These are phyloP conservation scores for Rutidosis leptorrhynchoides DNA, from an alignment of 129 eudicot species.

Conservation along the genomic window DNA sequence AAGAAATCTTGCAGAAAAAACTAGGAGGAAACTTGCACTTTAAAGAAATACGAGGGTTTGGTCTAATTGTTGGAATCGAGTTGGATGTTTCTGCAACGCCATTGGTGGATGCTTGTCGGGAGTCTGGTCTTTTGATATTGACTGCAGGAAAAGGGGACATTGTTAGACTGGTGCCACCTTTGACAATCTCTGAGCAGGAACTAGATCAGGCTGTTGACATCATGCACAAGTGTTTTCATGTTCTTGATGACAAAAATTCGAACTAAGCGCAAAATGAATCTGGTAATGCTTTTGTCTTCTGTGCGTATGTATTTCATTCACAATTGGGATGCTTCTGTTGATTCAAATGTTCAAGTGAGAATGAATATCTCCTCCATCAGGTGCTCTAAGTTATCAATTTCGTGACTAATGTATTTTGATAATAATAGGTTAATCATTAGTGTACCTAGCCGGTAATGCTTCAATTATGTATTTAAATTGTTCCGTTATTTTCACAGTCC, in stretches of 20 bases:
- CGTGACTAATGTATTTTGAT: neutral
- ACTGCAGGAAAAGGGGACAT: conserved; percentile 91
- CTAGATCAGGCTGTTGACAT: conserved; percentile 60
- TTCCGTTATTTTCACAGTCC: no score
- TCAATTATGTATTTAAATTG: no score
- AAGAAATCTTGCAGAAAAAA: conserved; percentile 42
- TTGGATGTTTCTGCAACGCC: conserved; percentile 68
- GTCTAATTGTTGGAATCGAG: conserved; percentile 79
- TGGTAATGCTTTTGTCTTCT: neutral
- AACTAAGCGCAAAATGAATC: conserved; percentile 10
- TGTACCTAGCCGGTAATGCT: no score
- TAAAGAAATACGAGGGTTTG: conserved; percentile 66
- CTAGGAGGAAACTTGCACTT: conserved; percentile 54
- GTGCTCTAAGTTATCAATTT: neutral
- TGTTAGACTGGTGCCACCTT: conserved; percentile 80
- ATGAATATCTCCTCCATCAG: neutral
- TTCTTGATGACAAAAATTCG: conserved; percentile 44
- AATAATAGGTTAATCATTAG: no score
- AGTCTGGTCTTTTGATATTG: conserved; percentile 61
- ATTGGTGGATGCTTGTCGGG: conserved; percentile 66
- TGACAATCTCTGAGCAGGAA: conserved; percentile 60
- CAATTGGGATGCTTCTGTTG: neutral
- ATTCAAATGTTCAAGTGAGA: neutral
- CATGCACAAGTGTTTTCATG: conserved; percentile 51
- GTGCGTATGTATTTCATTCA: neutral